Percentiles rank a stretch among this genome's conserved stretches.
phyloP scores from a whole-genome alignment of 148 eudicot species.

The Dianthus caryophyllus region DNA sequence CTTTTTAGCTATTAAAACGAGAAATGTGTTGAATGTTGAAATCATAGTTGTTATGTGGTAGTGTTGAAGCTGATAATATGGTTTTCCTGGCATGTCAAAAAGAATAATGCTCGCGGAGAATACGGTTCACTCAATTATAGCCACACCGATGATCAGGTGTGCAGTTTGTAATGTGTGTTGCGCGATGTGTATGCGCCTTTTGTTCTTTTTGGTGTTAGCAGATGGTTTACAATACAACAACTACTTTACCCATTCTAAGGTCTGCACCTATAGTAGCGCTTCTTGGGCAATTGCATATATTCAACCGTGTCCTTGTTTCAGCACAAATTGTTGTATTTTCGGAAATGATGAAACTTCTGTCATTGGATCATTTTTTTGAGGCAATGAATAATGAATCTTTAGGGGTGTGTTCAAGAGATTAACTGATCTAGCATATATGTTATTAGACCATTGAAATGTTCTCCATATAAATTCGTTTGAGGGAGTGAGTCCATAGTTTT shows the following conservation, averaged over 20 bases:
- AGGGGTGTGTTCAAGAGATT: neutral
- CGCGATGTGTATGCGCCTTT: neutral
- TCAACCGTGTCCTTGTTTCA: too few species aligned
- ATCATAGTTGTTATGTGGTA: neutral
- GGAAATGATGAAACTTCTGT: too few species aligned
- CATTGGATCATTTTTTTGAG: too few species aligned
- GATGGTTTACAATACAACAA: neutral
- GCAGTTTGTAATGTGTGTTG: neutral
- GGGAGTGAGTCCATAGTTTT: too few species aligned
- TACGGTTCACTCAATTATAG: conserved; percentile 24
- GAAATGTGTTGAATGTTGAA: neutral
- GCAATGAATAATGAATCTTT: too few species aligned
- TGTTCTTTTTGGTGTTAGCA: conserved; percentile 1
- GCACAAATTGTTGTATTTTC: too few species aligned
- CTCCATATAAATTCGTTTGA: too few species aligned
- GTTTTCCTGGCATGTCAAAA: conserved; percentile 4
- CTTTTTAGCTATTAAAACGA: too few species aligned
- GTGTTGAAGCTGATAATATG: neutral
- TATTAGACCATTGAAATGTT: too few species aligned
- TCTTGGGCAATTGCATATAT: too few species aligned
- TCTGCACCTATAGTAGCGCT: neutral
- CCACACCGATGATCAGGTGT: conserved; percentile 22
- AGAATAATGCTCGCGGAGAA: conserved; percentile 24
- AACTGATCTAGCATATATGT: neutral
- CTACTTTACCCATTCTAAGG: neutral